Percentiles rank a stretch among this genome's conserved stretches.
phyloP scores from a whole-genome alignment of 2,329 filamentous ascomycete genomes.

The Ascochyta lentis region DNA sequence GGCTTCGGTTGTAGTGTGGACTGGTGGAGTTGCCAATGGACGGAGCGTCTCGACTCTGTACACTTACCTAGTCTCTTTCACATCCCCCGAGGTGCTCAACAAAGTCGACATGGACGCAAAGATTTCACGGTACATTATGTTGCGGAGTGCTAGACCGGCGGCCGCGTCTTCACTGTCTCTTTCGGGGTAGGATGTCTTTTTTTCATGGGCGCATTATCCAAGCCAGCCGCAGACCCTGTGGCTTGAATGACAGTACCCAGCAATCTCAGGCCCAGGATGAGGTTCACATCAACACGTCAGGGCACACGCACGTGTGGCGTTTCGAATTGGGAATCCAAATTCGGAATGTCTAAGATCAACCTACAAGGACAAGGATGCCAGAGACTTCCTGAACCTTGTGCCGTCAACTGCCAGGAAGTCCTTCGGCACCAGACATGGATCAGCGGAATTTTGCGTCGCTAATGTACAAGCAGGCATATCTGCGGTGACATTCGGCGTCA shows the following conservation, averaged over 20 bases:
- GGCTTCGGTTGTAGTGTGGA: background rate
- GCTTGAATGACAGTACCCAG: background rate
- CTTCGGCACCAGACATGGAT: constrained; percentile 10
- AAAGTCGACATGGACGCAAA: background rate
- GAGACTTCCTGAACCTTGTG: constrained; percentile 1
- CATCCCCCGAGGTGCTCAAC: background rate
- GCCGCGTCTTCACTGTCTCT: background rate
- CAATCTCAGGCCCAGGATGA: background rate
- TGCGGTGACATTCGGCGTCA: constrained; percentile 14
- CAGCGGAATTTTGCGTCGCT: constrained; percentile 1
- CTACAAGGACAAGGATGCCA: constrained; percentile 3
- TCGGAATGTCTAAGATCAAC: background rate
- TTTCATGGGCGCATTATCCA: background rate
- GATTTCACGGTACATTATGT: background rate
- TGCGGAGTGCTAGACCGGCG: background rate
- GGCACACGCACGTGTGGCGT: background rate
- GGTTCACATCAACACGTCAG: background rate
- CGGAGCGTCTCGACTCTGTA: background rate
- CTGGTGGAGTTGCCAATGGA: background rate
- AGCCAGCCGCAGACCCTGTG: background rate
- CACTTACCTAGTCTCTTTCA: background rate
- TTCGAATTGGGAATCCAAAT: background rate
- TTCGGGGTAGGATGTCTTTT: background rate
- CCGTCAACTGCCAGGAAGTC: background rate
- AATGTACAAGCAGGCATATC: constrained; percentile 2